phyloP scores from a whole-genome alignment of 306 rosid species.

The Cicer cuneatum region DNA sequence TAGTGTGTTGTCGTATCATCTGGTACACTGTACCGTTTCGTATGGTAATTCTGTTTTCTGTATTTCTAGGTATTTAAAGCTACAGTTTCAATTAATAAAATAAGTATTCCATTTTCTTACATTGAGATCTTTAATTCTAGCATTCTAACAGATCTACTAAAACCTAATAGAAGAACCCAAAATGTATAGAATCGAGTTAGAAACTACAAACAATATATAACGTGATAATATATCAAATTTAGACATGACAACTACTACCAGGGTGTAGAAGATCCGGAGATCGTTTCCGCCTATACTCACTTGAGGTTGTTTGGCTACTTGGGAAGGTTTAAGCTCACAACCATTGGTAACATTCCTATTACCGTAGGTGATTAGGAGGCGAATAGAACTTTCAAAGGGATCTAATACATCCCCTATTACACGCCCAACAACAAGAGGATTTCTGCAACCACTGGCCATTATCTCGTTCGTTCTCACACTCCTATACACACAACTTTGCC shows the following conservation, averaged over 20 bases:
- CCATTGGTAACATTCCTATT: constrained; percentile 45
- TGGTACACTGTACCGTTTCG: no score
- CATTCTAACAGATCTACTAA: no score
- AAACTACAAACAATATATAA: neutral
- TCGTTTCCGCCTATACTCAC: constrained; percentile 50
- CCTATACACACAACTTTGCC: neutral
- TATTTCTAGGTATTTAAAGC: no score
- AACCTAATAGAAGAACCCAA: constrained; percentile 8
- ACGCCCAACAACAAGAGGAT: constrained; percentile 54
- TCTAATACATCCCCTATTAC: constrained; percentile 54
- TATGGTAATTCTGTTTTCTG: no score
- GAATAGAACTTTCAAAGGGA: constrained; percentile 42
- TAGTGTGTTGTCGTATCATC: no score
- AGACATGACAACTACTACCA: constrained; percentile 30
- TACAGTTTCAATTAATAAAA: no score
- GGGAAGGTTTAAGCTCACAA: constrained; percentile 51
- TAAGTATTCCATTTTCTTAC: no score
- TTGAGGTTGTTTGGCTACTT: constrained; percentile 44
- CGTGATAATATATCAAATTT: neutral
- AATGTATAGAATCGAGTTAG: neutral
- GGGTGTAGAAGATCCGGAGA: constrained; percentile 45
- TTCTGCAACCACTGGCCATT: constrained; percentile 38
- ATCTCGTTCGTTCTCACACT: neutral
- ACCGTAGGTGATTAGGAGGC: constrained; percentile 35
- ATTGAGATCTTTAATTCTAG: no score